These are phyloP conservation scores for Gossypium schwendimanii DNA, from an alignment of 441 rosid species.

Conservation along the genomic window DNA sequence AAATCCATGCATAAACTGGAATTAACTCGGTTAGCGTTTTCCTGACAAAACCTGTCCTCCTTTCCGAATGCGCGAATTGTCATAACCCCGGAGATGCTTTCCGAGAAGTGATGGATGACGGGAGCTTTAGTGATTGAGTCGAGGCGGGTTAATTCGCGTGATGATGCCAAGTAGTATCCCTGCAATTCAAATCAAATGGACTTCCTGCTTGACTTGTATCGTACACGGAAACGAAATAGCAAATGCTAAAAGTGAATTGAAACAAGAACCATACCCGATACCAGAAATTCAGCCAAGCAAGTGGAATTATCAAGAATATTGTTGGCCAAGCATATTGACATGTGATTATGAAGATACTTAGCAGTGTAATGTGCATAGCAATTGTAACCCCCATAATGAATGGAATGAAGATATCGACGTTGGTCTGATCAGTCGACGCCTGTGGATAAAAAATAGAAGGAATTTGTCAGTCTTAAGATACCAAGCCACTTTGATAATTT, in stretches of 20 bases:
- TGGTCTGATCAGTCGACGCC: slow-evolving; percentile 89
- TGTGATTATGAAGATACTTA: slow-evolving; percentile 75
- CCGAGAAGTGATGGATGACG: slow-evolving; percentile 88
- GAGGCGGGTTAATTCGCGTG: slow-evolving; percentile 80
- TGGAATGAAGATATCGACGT: slow-evolving; percentile 74
- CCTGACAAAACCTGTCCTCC: slow-evolving; percentile 44
- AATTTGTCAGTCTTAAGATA: slow-evolving; percentile 7
- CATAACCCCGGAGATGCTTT: slow-evolving; percentile 83
- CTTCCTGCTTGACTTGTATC: neutral
- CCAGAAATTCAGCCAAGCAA: slow-evolving; percentile 82
- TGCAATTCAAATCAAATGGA: slow-evolving; percentile 16
- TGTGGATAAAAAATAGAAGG: slow-evolving; percentile 26
- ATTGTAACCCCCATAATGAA: slow-evolving; percentile 47
- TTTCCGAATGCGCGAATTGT: slow-evolving; percentile 67
- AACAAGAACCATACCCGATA: slow-evolving; percentile 48
- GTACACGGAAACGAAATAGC: neutral
- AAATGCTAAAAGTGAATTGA: neutral
- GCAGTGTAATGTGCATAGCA: slow-evolving; percentile 64
- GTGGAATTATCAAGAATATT: slow-evolving; percentile 64
- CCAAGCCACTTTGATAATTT: neutral
- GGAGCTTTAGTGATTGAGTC: slow-evolving; percentile 97
- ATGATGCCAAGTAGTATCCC: slow-evolving; percentile 77
- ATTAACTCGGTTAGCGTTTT: slow-evolving; percentile 65
- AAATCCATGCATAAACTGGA: slow-evolving; percentile 67
- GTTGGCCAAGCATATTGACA: slow-evolving; percentile 97